Evolutionary conservation across 495 filamentous ascomycete species (phyloP).

Genomic region (Penicillium herquei): DNA sequence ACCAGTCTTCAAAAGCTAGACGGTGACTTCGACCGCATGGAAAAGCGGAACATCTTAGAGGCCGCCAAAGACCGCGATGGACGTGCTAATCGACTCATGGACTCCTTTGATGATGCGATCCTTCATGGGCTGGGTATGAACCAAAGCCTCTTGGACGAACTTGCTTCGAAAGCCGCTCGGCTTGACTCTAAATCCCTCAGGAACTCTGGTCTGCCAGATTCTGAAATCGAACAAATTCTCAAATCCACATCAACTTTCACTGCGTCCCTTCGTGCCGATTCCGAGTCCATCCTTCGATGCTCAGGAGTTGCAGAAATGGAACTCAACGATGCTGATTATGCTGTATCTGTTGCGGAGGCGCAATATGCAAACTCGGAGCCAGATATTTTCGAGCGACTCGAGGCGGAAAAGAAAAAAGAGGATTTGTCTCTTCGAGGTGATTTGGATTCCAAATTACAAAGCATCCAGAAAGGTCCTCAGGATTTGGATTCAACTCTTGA

Average conservation of each 20-base stretch:
- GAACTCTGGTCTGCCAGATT: conserved; percentile 32
- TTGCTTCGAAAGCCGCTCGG: conserved; percentile 37
- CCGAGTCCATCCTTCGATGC: conserved; percentile 49
- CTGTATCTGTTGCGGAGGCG: conserved; percentile 52
- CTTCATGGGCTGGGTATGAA: conserved; percentile 52
- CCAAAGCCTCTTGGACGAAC: conserved; percentile 51
- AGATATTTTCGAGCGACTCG: conserved; percentile 43
- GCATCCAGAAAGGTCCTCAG: conserved; percentile 43
- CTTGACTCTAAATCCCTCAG: conserved; percentile 35
- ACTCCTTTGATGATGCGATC: conserved; percentile 53
- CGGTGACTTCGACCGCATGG: conserved; percentile 53
- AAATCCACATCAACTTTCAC: conserved; percentile 42
- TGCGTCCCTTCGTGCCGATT: conserved; percentile 43
- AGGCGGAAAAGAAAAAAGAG: conserved; percentile 52
- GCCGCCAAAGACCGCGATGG: conserved; percentile 50
- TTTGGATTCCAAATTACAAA: conserved; percentile 45
- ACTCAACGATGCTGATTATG: conserved; percentile 54
- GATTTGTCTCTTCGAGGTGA: conserved; percentile 48
- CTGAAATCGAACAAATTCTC: conserved; percentile 46
- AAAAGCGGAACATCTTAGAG: conserved; percentile 50
- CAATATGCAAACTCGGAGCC: conserved; percentile 44
- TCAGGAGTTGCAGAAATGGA: conserved; percentile 48
- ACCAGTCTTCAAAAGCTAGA: conserved; percentile 47
- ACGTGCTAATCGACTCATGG: conserved; percentile 52
- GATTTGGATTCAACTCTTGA: conserved; percentile 33